These are phyloP conservation scores for Macrotyloma uniflorum DNA, from an alignment of 306 rosid genomes.

Conservation along the genomic window DNA sequence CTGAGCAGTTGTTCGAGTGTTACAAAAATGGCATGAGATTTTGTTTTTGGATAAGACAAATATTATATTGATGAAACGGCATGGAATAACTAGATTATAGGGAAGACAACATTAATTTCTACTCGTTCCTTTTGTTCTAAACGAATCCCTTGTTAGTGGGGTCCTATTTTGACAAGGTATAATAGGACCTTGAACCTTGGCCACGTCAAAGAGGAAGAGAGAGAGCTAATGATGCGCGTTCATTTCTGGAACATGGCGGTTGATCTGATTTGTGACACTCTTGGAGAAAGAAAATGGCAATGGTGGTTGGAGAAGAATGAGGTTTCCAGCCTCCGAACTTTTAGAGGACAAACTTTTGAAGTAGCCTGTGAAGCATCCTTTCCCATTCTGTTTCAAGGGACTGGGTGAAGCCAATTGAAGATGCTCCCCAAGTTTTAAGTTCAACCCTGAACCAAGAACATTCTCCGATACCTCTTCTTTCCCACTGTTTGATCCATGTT, in stretches of 20 bases:
- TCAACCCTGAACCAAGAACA: slow-evolving; percentile 39
- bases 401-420: slow-evolving; percentile 32
- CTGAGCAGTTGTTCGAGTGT: background rate
- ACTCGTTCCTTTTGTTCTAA: background rate
- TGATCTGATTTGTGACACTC: slow-evolving; percentile 29
- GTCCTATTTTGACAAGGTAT: background rate
- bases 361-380: slow-evolving; percentile 39
- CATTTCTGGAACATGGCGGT: slow-evolving; percentile 15
- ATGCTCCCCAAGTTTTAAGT: slow-evolving; percentile 41
- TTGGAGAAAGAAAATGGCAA: slow-evolving; percentile 42
- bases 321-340: slow-evolving; percentile 38
- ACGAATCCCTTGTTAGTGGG: background rate
- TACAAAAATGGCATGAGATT: slow-evolving; percentile 1
- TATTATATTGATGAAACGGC: background rate
- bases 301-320: slow-evolving; percentile 47
- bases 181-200: background rate
- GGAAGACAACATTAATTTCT: background rate
- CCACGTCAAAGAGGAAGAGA: background rate
- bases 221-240: slow-evolving; percentile 24
- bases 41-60: background rate
- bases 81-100: background rate
- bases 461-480: slow-evolving; percentile 35
- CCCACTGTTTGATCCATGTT: slow-evolving; percentile 43
- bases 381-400: slow-evolving; percentile 44
- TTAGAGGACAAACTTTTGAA: slow-evolving; percentile 47